These are phyloP conservation scores for Candolleomyces eurysporus DNA, from an alignment of 768 basidiomycete genomes.

Conservation along the genomic window DNA sequence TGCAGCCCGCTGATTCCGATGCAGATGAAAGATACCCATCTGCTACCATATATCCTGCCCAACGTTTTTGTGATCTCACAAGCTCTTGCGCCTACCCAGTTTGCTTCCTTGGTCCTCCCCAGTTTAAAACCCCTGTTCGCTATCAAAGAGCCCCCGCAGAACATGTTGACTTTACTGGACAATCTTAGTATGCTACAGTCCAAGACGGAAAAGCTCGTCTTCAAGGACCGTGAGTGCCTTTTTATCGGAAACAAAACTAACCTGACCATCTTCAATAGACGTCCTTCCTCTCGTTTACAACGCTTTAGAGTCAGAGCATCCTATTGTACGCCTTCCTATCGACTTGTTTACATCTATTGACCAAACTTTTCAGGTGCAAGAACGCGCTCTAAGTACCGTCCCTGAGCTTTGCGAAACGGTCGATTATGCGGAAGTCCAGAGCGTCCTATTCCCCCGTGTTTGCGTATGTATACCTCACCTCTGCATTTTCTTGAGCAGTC, in stretches of 20 bases:
- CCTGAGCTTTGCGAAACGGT: conserved; percentile 90
- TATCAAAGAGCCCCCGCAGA: conserved; percentile 94
- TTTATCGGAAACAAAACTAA: neutral
- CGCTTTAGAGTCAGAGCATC: conserved; percentile 94
- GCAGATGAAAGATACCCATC: conserved; percentile 90
- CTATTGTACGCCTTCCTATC: conserved; percentile 47
- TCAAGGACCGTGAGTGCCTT: conserved; percentile 75
- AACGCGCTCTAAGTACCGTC: conserved; percentile 79
- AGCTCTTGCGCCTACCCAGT: conserved; percentile 74
- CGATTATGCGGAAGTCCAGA: conserved; percentile 93
- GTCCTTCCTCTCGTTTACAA: conserved; percentile 96
- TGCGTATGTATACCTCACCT: conserved; percentile 54
- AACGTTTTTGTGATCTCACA: conserved; percentile 91
- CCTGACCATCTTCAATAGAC: conserved; percentile 45
- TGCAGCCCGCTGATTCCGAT: conserved; percentile 4
- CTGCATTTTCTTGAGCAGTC: neutral
- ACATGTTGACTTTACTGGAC: conserved; percentile 91
- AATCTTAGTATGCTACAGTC: conserved; percentile 83
- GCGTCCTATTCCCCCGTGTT: conserved; percentile 86
- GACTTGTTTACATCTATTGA: neutral
- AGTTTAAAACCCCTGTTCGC: conserved; percentile 87
- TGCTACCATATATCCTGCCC: conserved; percentile 93
- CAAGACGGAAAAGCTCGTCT: conserved; percentile 84
- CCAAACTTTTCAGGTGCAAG: conserved; percentile 66
- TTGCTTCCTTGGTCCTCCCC: conserved; percentile 78